Evolutionary conservation across 2,329 filamentous ascomycete species (phyloP).

Genomic region (Hypoxylon sp.): DNA sequence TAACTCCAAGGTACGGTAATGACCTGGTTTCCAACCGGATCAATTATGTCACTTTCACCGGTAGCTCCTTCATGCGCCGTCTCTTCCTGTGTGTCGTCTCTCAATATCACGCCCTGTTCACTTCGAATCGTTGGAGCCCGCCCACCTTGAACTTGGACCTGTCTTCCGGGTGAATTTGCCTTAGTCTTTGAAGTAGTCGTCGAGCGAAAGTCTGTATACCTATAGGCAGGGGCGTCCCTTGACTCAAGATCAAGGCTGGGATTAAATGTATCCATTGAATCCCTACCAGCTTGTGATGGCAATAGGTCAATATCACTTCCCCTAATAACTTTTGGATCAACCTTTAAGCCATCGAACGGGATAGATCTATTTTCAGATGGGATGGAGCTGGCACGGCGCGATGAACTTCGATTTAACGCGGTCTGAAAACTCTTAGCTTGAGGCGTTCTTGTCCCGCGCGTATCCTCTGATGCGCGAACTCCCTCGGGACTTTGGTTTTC

Average conservation of each 20-base stretch:
- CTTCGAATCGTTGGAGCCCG: conserved; percentile 44
- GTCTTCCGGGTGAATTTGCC: conserved; percentile 40
- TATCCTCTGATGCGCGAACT: conserved; percentile 6
- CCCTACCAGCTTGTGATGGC: conserved; percentile 45
- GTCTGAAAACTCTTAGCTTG: conserved; percentile 13
- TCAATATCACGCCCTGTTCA: conserved; percentile 46
- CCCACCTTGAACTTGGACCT: conserved; percentile 42
- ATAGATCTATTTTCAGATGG: conserved; percentile 28
- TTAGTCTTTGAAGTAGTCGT: conserved; percentile 40
- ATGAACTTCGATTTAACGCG: conserved; percentile 15
- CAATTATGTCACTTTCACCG: conserved; percentile 10
- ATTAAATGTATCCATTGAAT: conserved; percentile 46
- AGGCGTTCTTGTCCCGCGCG: conserved; percentile 6
- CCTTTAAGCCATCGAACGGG: conserved; percentile 22
- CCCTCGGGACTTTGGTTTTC: conserved; percentile 35
- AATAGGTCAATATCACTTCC: conserved; percentile 46
- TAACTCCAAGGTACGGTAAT: not conserved
- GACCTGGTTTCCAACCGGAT: conserved; percentile 2
- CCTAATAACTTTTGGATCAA: conserved; percentile 25
- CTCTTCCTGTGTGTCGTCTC: conserved; percentile 39
- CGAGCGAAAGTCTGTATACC: conserved; percentile 38
- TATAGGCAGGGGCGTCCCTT: conserved; percentile 38
- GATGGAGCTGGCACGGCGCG: conserved; percentile 24
- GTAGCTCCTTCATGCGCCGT: conserved; percentile 15
- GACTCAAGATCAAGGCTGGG: conserved; percentile 44